These are phyloP conservation scores for Cordyceps militaris DNA, from an alignment of 2,329 filamentous ascomycete species.

Conservation along the genomic window DNA sequence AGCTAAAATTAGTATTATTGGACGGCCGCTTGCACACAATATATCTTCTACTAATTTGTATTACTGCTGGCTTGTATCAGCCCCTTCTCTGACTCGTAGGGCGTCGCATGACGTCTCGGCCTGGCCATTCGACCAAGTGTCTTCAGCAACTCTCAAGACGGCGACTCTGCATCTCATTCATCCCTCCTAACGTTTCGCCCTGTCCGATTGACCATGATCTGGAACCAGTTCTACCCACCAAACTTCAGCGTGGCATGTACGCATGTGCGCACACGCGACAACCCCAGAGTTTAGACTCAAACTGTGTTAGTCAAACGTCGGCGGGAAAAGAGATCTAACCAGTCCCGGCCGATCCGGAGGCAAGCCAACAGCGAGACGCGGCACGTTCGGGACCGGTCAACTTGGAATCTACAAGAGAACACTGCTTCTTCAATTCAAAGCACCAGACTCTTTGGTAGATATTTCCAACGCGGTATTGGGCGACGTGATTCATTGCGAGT, in stretches of 20 bases:
- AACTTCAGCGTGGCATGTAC: no score
- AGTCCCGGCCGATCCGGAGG: conserved; percentile 8
- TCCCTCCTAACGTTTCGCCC: neutral
- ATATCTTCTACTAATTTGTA: no score
- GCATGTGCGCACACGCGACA: neutral
- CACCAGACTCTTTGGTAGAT: neutral
- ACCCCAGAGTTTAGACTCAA: neutral
- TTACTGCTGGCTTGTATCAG: neutral
- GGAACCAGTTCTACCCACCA: no score
- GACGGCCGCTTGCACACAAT: no score
- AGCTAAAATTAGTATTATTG: no score
- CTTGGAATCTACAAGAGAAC: neutral
- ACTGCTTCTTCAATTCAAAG: neutral
- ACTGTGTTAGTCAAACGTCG: neutral
- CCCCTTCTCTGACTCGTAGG: neutral
- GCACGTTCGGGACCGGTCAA: neutral
- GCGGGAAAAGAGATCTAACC: neutral
- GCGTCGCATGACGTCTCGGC: neutral
- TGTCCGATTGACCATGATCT: neutral
- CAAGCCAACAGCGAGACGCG: neutral
- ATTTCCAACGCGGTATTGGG: neutral
- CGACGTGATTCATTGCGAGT: neutral
- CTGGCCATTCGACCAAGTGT: neutral
- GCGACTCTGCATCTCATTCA: neutral
- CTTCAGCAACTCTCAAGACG: neutral